Evolutionary conservation across 106 monocot genomes (phyloP), one percentile per base, ranked within the genome.

Genomic region (Allium sativum): DNA sequence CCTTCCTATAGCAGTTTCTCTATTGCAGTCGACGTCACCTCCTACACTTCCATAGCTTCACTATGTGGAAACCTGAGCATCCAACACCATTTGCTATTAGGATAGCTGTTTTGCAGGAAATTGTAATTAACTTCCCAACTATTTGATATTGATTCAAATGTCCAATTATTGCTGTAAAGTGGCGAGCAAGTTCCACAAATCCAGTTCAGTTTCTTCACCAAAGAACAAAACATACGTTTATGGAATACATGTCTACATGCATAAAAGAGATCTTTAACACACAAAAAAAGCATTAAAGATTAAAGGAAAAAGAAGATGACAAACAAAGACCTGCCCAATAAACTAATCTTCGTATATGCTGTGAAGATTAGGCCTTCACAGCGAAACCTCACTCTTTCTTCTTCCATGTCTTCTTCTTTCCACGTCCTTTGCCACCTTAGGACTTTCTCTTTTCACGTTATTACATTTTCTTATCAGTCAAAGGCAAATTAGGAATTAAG

Each of bases 321-420:
- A n/a, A 47, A 47, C 9, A 17, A 12, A 14, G 56, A 12, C 5
- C 4, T 10, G 0, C 10, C 13, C 20, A 18, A 8, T 6, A 4
- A 18, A 57, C 40, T 7, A 31, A 46, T 84, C 84, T 68, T 89
- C 89, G 2, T 52, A 20, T 47, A 89, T 89, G 67, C 81, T 84
- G 65, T 84, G 78, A 5, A 89, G 68, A 13, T 78, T 78, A 45
- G 84, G 81, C 55, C 73, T 64, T 84, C 84, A 84, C 8, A 71
- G 68, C 0, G 57, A 57, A 12, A 75, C 59, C 2, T 78, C 56
- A 10, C 71, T 77, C 42, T 58, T 69, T 55, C 56, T 67, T 13
- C 81, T 44, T 13, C 59, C 54, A 9, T 53, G 58, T 10, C 50
- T 67, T 11, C 40, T 42, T 18, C 58, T 22, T 6, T 64, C 70